Evolutionary conservation across 371 early-diverging fungal species (phyloP).

Genomic region (Umbelopsis sp.): DNA sequence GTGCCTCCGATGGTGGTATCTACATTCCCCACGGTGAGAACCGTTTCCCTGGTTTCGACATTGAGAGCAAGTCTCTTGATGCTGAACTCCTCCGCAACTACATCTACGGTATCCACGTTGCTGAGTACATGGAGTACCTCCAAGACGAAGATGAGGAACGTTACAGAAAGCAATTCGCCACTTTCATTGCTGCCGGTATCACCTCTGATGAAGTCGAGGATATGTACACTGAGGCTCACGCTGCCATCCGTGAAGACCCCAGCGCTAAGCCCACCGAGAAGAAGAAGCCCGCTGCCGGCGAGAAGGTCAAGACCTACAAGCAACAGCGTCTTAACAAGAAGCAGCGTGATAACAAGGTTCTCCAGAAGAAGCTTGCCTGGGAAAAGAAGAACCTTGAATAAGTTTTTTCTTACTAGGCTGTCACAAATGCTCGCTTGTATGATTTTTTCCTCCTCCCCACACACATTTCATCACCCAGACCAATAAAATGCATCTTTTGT

Average conservation of each 20-base stretch:
- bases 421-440: neutral
- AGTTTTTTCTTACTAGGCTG: neutral
- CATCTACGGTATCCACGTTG: slow-evolving; percentile 99
- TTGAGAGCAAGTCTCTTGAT: slow-evolving; percentile 90
- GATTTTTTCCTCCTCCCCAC: neutral
- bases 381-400: slow-evolving; percentile 31
- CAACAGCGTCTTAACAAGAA: slow-evolving; percentile 80
- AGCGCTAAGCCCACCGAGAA: slow-evolving; percentile 69
- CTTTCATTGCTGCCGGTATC: slow-evolving; percentile 93
- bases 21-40: slow-evolving; percentile 97
- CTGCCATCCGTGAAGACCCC: slow-evolving; percentile 94
- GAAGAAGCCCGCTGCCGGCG: slow-evolving; percentile 58
- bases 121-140: slow-evolving; percentile 98
- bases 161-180: slow-evolving; percentile 97
- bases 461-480: neutral
- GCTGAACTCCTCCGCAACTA: slow-evolving; percentile 95
- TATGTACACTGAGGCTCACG: slow-evolving; percentile 95
- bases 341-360: slow-evolving; percentile 87
- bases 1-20: slow-evolving; percentile 99
- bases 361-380: slow-evolving; percentile 91
- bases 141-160: slow-evolving; percentile 98
- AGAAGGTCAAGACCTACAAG: slow-evolving; percentile 52
- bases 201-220: slow-evolving; percentile 94
- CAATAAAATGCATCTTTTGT: slow-evolving; percentile 8
- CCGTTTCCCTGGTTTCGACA: slow-evolving; percentile 98